Conservation (phyloP, 139 green algal genomes). For the Tetraselmis striata region DNA sequence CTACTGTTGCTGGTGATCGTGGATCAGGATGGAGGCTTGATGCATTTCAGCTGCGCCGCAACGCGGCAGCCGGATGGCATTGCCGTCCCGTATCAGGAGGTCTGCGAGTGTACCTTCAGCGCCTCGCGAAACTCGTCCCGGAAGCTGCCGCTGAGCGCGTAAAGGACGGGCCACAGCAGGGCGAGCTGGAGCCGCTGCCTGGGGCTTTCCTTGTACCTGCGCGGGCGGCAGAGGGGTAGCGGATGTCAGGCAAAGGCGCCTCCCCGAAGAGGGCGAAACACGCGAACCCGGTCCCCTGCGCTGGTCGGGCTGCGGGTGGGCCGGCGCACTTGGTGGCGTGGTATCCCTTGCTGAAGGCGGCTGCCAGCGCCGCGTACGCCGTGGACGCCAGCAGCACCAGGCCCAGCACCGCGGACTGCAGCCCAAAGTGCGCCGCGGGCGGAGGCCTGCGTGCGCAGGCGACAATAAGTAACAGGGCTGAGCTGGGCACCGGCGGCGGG, state of each 20-base stretch:
- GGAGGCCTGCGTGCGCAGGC: no score
- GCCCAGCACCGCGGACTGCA: neutral
- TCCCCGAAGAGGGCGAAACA: neutral
- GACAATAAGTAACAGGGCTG: neutral
- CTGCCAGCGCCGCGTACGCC: neutral
- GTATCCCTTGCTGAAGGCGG: neutral
- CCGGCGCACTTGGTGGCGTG: neutral
- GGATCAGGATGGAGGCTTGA: no score
- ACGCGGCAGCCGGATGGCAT: neutral
- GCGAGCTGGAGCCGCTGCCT: neutral
- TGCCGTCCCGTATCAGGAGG: neutral
- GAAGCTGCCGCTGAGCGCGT: neutral
- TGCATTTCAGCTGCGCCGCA: neutral
- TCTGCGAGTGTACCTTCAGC: neutral
- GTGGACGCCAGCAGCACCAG: neutral
- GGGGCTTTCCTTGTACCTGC: neutral
- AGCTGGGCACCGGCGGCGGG: neutral
- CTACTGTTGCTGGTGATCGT: no score
- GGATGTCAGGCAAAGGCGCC: neutral
- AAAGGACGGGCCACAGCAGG: neutral
- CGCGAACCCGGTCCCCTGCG: neutral
- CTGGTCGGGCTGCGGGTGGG: neutral
- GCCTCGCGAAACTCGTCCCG: neutral
- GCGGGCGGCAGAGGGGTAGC: neutral
- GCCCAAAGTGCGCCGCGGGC: neutral